Base-by-base conservation (phyloP, 352 stramenopile genomes). In the Pythium aristosporum region DNA sequence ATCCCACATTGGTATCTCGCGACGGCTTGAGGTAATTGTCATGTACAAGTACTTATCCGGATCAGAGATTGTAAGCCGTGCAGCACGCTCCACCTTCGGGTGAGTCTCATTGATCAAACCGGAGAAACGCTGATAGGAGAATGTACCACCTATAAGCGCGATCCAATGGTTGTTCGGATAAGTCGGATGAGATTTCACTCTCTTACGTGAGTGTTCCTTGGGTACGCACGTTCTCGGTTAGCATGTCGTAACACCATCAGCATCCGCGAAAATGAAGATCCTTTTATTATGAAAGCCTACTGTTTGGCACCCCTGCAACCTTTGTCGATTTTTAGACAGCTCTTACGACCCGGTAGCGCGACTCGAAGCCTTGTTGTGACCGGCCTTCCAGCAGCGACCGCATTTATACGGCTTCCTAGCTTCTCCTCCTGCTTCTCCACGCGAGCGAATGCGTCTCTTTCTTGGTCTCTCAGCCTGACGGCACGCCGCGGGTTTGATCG, bases 11-110 rank as follows among this genome's bases (percentile, higher is more conserved):
- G 23, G 55, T 53, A 50, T 59, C 52, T 61, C 20, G 42, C 18
- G 41, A 18, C 42, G 9, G 63, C 55, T 69, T 67, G 65, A 63
- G 52, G 60, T 72, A 72, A 70, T 61, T 73, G 65, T 72, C 58
- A 55, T 68, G 63, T 71, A 68, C 34, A 56, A 71, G 49, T 59
- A 55, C 59, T 75, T 43, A 41, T 59, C 34, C 46, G 50, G 63
- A 69, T 69, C 56, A 32, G 48, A 74, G 63, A n/a, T 28, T 28
- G 4, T 2, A 75, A 55, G 72, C 69, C 55, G 64, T 61, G 5
- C 68, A 18, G 1, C 65, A 54, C 48, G 37, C 61, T 48, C 36
- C 36, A 42, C 36, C 36, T 6, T 42, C 15, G 36, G 36, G 36
- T 42, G 36, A 42, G 36, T 42, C 15, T 42, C 2, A 6, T 42